Base-by-base conservation (phyloP, 2,329 filamentous ascomycete genomes). In the Fusarium sp. region DNA sequence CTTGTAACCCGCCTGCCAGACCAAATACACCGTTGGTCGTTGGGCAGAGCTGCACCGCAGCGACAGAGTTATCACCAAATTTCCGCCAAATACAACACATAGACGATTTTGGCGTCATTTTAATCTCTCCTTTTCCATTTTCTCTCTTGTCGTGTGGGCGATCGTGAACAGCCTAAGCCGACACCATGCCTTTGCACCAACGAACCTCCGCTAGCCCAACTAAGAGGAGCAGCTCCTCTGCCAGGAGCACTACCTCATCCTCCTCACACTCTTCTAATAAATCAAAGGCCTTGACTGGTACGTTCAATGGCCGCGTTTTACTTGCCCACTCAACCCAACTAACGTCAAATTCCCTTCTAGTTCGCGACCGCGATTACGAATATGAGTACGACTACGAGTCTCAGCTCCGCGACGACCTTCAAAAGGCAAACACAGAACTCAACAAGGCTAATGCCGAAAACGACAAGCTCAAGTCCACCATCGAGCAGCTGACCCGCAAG, bases 21-120 rank as follows among this genome's bases (percentile, higher is more conserved):
- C 67, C 64, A 54, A 58, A 43, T 36, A 61, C 56, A 60, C 57
- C 56, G 57, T 43, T 60, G 61, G 65, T 71, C 69, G 68, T 71
- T 71, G 69, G 69, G 69, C 69, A 71, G 69, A 59, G 65, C 69
- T 71, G 69, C 67, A 69, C 61, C 67, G 66, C 68, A 70, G 68
- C 65, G 41, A 63, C 53, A 58, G 58, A 53, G 58, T 61, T 42
- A 45, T 60, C 54, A 49, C 43, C 57, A 60, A 69, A 71, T 53
- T 64, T 64, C 48, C 50, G 58, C 52, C 35, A 52, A 62, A 59
- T 58, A 56, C 53, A 65, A 36, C 48, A 60, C 60, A 53, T 46
- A 53, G 62, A 52, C 58, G 48, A 57, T 51, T 61, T 55, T 42
- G 64, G 56, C 39, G 61, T 65, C 64, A 36, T 39, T 42, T 45